Percentiles rank a stretch among this genome's conserved stretches.
Conservation (phyloP, 2,329 filamentous ascomycete genomes). For the Dactylellina cionopaga region DNA sequence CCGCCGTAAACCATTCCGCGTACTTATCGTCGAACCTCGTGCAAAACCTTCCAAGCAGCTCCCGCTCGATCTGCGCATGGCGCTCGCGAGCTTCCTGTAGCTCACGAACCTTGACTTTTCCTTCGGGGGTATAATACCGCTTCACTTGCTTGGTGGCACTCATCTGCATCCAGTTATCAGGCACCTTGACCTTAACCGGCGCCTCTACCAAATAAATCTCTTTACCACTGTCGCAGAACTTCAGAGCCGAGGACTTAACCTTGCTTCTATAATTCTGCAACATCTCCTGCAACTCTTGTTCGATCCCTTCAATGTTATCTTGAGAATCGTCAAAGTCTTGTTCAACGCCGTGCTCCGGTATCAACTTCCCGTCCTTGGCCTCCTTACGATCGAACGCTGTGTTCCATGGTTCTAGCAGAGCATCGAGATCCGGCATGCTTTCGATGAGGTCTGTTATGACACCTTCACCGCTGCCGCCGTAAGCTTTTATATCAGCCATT, state of each 20-base stretch:
- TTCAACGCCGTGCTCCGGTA: slow-evolving; percentile 87
- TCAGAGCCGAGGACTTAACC: slow-evolving; percentile 77
- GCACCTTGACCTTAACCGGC: slow-evolving; percentile 83
- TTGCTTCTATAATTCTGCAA: slow-evolving; percentile 77
- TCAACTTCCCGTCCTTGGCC: slow-evolving; percentile 81
- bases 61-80: slow-evolving; percentile 88
- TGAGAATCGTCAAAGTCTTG: slow-evolving; percentile 90
- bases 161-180: slow-evolving; percentile 93
- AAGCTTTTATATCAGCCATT: slow-evolving; percentile 78
- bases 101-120: slow-evolving; percentile 82
- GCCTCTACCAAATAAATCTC: slow-evolving; percentile 97
- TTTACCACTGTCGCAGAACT: slow-evolving; percentile 88
- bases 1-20: slow-evolving; percentile 83
- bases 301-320: slow-evolving; percentile 78
- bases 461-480: slow-evolving; percentile 76
- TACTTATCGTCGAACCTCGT: slow-evolving; percentile 89
- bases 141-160: slow-evolving; percentile 90
- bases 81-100: slow-evolving; percentile 94
- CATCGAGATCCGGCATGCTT: slow-evolving; percentile 83
- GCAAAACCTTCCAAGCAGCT: slow-evolving; percentile 84
- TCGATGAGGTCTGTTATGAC: slow-evolving; percentile 84
- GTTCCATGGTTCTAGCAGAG: slow-evolving; percentile 84
- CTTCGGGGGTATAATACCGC: slow-evolving; percentile 89
- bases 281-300: slow-evolving; percentile 75
- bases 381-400: slow-evolving; percentile 86